Evolutionary conservation across 306 rosid genomes (phyloP).

Genomic region (Sophora flavescens): DNA sequence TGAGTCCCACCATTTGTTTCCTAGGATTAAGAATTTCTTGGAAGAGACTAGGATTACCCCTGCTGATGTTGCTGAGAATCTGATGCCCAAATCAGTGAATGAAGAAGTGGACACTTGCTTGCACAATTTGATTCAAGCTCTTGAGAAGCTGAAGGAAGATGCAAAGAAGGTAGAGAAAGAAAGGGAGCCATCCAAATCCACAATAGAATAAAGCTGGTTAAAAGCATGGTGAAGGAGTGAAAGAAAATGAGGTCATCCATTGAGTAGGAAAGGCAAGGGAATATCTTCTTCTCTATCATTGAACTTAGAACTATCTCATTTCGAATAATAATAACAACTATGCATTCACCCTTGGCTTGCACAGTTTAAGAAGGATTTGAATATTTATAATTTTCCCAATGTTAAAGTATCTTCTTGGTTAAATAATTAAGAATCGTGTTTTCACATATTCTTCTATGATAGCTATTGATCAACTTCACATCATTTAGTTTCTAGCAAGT

Average conservation of each 20-base stretch:
- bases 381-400: not conserved
- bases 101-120: slow-evolving; percentile 51
- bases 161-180: not conserved
- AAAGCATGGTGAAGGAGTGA: too few relatives aligned
- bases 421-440: not conserved
- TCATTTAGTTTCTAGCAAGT: too few relatives aligned
- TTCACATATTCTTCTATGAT: not conserved
- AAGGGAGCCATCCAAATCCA: too few relatives aligned
- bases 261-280: not conserved
- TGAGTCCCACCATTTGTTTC: slow-evolving; percentile 56
- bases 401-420: not conserved
- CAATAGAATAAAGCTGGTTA: too few relatives aligned
- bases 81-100: slow-evolving; percentile 60
- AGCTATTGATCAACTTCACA: too few relatives aligned
- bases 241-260: not conserved
- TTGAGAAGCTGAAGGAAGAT: slow-evolving; percentile 50
- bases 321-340: not conserved
- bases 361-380: not conserved
- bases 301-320: not conserved
- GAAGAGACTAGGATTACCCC: slow-evolving; percentile 55
- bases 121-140: slow-evolving; percentile 59
- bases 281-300: not conserved
- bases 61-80: slow-evolving; percentile 75
- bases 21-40: slow-evolving; percentile 46
- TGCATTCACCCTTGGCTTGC: not conserved